Conservation (phyloP, 2,329 filamentous ascomycete genomes). For the Chrysoporthe puriensis region DNA sequence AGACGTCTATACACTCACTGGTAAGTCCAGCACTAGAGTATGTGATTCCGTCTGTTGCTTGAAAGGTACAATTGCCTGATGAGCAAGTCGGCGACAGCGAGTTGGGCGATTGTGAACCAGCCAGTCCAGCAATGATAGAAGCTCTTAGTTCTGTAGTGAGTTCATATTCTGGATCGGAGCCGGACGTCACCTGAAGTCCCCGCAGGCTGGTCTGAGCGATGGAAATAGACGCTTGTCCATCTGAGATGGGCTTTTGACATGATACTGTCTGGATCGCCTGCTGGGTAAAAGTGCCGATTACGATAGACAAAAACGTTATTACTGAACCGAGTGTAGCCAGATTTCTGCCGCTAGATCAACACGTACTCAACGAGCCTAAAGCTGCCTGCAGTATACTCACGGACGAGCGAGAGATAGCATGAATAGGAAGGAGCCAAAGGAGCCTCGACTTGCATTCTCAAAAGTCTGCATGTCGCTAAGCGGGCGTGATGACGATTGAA, state of each 20-base stretch:
- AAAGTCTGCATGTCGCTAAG: constrained; percentile 4
- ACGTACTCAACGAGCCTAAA: background rate
- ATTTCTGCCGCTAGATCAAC: background rate
- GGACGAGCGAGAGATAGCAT: background rate
- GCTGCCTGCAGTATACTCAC: background rate
- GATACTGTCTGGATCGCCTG: constrained; percentile 6
- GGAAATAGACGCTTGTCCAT: background rate
- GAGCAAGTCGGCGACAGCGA: background rate
- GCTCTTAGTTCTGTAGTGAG: background rate
- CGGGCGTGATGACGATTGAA: background rate
- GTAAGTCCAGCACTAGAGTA: background rate
- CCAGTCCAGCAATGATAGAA: constrained; percentile 6
- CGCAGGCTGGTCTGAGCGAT: background rate
- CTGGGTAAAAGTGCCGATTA: constrained; percentile 7
- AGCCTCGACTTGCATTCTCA: constrained; percentile 1
- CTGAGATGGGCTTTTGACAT: background rate
- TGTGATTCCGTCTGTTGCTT: background rate
- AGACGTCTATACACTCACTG: constrained; percentile 2
- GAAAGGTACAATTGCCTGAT: constrained; percentile 11
- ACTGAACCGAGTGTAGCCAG: background rate
- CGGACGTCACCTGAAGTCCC: background rate
- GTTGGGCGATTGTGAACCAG: background rate
- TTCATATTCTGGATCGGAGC: background rate
- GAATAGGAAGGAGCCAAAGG: background rate
- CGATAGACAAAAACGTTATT: background rate